A percentile compares a stretch with the other conserved stretches of the same genome.
Evolutionary conservation across 2,329 filamentous ascomycete species (phyloP).

Genomic region (Tolypocladium cylindrosporum): DNA sequence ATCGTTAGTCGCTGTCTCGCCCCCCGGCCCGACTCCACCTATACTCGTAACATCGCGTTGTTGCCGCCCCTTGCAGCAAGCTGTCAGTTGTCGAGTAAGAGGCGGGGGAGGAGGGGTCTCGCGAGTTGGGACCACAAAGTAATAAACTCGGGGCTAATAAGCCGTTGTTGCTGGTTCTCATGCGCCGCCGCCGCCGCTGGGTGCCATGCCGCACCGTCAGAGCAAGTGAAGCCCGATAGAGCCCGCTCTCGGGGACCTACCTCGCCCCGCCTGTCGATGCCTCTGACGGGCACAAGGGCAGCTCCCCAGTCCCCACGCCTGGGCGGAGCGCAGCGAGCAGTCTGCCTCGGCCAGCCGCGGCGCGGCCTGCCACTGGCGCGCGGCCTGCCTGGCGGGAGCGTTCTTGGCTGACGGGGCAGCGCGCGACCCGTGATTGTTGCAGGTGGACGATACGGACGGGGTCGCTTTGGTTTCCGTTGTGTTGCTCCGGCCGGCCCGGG

Average conservation of each 20-base stretch:
- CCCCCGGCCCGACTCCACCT: not conserved
- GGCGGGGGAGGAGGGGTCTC: not conserved
- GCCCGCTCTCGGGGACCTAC: constrained; percentile 5
- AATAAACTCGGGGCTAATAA: not conserved
- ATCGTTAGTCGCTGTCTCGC: not conserved
- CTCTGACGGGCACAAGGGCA: not conserved
- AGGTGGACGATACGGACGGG: not conserved
- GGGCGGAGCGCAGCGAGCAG: not conserved
- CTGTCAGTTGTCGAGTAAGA: not conserved
- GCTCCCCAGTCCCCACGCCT: not conserved
- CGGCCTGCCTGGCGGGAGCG: not conserved
- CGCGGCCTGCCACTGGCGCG: not conserved
- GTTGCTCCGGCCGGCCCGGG: not conserved
- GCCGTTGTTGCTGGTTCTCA: not conserved
- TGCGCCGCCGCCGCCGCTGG: not conserved
- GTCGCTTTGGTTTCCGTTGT: not conserved
- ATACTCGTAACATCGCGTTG: not conserved
- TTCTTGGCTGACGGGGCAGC: too few species aligned
- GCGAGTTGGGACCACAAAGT: not conserved
- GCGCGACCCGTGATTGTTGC: not conserved
- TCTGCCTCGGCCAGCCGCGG: not conserved
- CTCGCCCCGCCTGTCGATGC: not conserved
- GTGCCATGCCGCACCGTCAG: not conserved
- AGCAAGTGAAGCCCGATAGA: constrained; percentile 3
- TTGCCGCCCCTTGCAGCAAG: not conserved